Base-by-base conservation (phyloP, 2,329 filamentous ascomycete species). In the Colletotrichum shisoi region DNA sequence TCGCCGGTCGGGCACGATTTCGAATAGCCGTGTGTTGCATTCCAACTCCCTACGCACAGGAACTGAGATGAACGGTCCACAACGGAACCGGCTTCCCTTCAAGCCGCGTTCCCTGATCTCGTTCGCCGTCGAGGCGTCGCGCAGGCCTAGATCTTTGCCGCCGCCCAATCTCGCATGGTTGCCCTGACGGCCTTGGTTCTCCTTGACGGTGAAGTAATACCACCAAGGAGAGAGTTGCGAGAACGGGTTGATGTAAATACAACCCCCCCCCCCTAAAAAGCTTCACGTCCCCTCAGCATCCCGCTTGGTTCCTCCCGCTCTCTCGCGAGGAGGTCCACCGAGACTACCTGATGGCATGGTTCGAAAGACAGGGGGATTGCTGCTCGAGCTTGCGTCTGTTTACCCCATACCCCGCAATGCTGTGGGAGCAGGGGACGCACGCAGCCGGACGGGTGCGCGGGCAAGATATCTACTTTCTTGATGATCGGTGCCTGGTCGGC, bases 361-460 rank as follows among this genome's bases (percentile, higher is more conserved):
- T 37, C 19, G 11, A 7, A 52, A 12, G 49, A 15, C 31, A 6
- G 31, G 49, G 49, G 31, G 11, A 34, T 2, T 34, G 31, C 31
- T 34, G 31, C 31, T 6, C 15, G 4, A 15, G 49, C n/a, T 40
- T 11, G n/a, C 37, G 4, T 37, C 31, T 34, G 31, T 34, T 42
- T 27, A 54, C 52, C 52, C 52, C 52, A 12, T 54, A 42, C 52
- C 52, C 52, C 52, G 37, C 52, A 54, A n/a, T 21, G 31, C 8
- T 34, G 11, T 54, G 19, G 5, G 11, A 40, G 19, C 52, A 13
- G 37, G 34, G 31, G n/a, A 3, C n/a, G n/a, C n/a, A 19, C 34
- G n/a, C 15, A 17, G 12, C 11, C 24, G 12, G 21, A 54, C 5
- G 37, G 27, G 13, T 12, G 6, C 15, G 40, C 3, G 37, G 27